Evolutionary conservation across 1,139 yeast genomes (phyloP), one percentile per base, ranked within the genome.

Genomic region (Debaryomycetaceae sp.): DNA sequence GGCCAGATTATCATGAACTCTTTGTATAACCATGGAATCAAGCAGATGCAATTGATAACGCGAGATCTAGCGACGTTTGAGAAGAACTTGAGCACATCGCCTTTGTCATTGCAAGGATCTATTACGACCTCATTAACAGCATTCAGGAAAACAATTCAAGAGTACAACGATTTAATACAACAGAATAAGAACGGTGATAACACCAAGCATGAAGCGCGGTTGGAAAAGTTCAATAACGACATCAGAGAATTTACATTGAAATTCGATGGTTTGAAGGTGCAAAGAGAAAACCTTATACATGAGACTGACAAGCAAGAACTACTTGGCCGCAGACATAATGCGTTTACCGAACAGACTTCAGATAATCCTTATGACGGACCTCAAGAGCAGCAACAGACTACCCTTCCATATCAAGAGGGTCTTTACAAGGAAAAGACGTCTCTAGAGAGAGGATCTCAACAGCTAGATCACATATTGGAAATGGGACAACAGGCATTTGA

Each of bases 401-500:
- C 37, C 37, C 52, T 80, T 58, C 65, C 76, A 36, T 72, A 81
- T 60, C 79, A 73, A 50, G 86, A 87, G 46, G 95, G 95, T 0
- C 66, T 88, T 45, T 70, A 78, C 48, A 78, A 83, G 49, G 97
- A 90, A 59, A 75, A 75, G 36, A 78, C 78, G 44, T 76, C 85
- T 6, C 70, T 93, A 45, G 75, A 78, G 24, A 71, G 88, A 46
- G 90, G 96, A 0, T 83, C 87, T 33, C 83, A 82, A 46, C 96
- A 88, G 59, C 68, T 93, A 51, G 99, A 93, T 60, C 90, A 87
- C 52, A 89, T 93, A 41, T 66, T 93, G 43, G 97, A 88, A 58
- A 85, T 89, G 83, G 98, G 97, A 1, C 82, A 86, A 49, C 79
- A 80, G 45, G 90, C 96, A 1, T 78, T 90, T 53, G 96, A 87